These are phyloP conservation scores for Metarhizium anisopliae DNA, from an alignment of 2,329 filamentous ascomycete species.

Conservation along the genomic window DNA sequence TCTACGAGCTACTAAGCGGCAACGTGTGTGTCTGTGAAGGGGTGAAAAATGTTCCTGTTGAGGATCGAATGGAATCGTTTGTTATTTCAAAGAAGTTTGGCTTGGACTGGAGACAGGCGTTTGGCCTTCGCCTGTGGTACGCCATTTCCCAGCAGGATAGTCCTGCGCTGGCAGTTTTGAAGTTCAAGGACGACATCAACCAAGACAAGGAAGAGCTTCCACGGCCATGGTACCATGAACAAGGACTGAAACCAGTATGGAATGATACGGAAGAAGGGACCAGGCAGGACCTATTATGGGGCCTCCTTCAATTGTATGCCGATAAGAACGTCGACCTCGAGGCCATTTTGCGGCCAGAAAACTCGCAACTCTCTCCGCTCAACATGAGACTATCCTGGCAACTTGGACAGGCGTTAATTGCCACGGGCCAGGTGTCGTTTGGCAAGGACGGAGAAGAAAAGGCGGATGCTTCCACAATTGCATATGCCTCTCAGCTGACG, in stretches of 20 bases:
- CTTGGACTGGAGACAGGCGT: constrained; percentile 88
- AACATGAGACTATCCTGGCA: constrained; percentile 79
- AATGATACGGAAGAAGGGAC: constrained; percentile 46
- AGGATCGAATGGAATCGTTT: constrained; percentile 75
- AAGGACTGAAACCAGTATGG: constrained; percentile 50
- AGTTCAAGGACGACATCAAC: constrained; percentile 65
- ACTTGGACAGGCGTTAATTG: constrained; percentile 58
- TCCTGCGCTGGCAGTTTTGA: constrained; percentile 61
- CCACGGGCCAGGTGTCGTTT: constrained; percentile 41
- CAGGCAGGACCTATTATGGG: constrained; percentile 77
- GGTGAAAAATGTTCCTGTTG: constrained; percentile 59
- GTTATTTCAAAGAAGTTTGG: constrained; percentile 75
- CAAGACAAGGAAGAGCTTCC: constrained; percentile 65
- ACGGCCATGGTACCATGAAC: constrained; percentile 59
- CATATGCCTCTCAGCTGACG: constrained; percentile 56
- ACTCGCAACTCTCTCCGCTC: constrained; percentile 64
- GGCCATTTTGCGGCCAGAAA: constrained; percentile 65
- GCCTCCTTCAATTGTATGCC: constrained; percentile 73
- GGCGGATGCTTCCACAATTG: constrained; percentile 56
- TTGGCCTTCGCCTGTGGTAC: constrained; percentile 89
- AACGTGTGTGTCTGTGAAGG: constrained; percentile 81
- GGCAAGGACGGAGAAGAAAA: constrained; percentile 47
- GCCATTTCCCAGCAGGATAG: constrained; percentile 59
- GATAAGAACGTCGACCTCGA: constrained; percentile 51
- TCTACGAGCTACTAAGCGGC: constrained; percentile 84